A percentile compares a stretch with the other conserved stretches of the same genome.
phyloP scores from a whole-genome alignment of 208 protist species.

The Crithidia expoeki region DNA sequence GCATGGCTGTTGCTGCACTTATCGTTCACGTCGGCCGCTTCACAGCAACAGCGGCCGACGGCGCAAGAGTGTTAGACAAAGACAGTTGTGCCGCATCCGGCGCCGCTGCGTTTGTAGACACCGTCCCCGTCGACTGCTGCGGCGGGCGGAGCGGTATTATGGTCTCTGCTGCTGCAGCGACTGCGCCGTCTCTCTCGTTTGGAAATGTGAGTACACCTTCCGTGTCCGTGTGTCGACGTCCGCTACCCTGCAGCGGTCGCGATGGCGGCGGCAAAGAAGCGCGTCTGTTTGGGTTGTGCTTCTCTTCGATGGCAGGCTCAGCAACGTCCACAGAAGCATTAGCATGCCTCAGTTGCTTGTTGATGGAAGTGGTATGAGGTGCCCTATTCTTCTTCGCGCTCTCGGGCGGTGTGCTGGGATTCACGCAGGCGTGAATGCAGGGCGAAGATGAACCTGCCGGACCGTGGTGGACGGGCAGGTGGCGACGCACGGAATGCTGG shows the following conservation, averaged over 20 bases:
- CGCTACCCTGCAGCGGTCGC: neutral
- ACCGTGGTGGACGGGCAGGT: neutral
- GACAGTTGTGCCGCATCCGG: neutral
- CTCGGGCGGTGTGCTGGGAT: neutral
- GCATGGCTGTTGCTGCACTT: neutral
- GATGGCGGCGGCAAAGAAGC: neutral
- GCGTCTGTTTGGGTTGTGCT: neutral
- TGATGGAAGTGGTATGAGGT: neutral
- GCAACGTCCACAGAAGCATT: neutral
- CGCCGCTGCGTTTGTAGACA: neutral
- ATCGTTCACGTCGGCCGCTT: neutral
- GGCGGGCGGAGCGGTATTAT: neutral
- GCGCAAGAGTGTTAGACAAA: neutral
- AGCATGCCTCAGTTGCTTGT: neutral
- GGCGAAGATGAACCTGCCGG: neutral
- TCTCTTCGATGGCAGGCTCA: neutral
- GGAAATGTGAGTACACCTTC: neutral
- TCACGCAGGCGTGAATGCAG: no score
- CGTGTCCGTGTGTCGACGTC: conserved; percentile 7
- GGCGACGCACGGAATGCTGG: conserved; percentile 6
- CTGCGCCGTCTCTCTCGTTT: neutral
- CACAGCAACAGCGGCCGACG: neutral
- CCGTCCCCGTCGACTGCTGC: neutral
- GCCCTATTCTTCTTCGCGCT: neutral
- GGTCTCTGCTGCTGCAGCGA: neutral